Percentiles rank a stretch among this genome's conserved stretches.
Evolutionary conservation across 2,329 filamentous ascomycete genomes (phyloP).

Genomic region (Aspergillus hiratsukae): DNA sequence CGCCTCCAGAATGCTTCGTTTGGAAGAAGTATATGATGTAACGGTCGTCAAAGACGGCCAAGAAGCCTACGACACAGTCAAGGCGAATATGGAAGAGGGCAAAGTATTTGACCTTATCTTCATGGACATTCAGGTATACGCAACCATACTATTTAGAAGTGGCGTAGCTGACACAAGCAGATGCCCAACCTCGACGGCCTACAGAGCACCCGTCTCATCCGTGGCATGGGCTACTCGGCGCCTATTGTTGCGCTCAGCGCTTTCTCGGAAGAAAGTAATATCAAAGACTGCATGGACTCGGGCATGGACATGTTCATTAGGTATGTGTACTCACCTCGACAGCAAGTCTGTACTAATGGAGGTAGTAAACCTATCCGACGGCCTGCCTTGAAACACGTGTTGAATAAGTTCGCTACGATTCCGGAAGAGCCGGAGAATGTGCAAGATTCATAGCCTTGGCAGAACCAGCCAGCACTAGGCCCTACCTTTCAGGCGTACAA

Average conservation of each 20-base stretch:
- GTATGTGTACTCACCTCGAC: background rate
- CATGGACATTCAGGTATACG: conserved; percentile 69
- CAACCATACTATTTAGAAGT: background rate
- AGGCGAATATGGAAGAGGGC: conserved; percentile 70
- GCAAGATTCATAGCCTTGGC: background rate
- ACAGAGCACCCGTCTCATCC: conserved; percentile 78
- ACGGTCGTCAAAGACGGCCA: conserved; percentile 82
- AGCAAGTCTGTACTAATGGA: background rate
- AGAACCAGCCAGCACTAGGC: background rate
- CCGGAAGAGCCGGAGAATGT: conserved; percentile 55
- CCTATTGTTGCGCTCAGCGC: conserved; percentile 90
- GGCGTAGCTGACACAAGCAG: conserved; percentile 24
- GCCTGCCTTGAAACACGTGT: conserved; percentile 79
- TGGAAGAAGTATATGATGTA: conserved; percentile 60
- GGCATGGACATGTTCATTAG: conserved; percentile 89
- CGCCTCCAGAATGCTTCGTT: conserved; percentile 46
- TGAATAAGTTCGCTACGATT: conserved; percentile 75
- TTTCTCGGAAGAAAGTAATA: conserved; percentile 85
- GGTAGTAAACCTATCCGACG: conserved; percentile 63
- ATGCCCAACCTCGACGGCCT: conserved; percentile 93
- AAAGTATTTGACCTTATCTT: conserved; percentile 81
- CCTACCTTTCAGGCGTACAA: background rate
- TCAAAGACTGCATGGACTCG: conserved; percentile 78
- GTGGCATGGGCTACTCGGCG: conserved; percentile 77
- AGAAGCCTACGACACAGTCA: conserved; percentile 82